Conservation (phyloP, 768 basidiomycete genomes). For the Boletus huronensis region DNA sequence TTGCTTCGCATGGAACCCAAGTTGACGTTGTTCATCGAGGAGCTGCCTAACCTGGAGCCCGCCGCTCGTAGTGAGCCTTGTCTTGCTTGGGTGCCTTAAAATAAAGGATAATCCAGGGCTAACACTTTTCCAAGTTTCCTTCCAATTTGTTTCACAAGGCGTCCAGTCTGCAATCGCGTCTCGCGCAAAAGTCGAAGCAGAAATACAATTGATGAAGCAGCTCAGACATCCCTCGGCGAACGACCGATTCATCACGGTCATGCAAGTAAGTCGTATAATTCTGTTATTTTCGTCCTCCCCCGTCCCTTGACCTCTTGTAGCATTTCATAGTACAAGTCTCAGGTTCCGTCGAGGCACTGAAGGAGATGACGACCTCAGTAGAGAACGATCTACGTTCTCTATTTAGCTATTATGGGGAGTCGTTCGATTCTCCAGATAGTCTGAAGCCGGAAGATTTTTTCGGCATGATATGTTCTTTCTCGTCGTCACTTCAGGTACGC, state of each 20-base stretch:
- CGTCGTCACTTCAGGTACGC: constrained; percentile 63
- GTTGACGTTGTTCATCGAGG: constrained; percentile 71
- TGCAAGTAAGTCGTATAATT: constrained; percentile 50
- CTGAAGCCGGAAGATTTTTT: constrained; percentile 85
- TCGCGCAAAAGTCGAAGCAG: constrained; percentile 51
- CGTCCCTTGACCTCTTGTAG: constrained; percentile 12
- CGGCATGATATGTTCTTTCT: constrained; percentile 68
- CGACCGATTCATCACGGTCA: constrained; percentile 65
- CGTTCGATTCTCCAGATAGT: constrained; percentile 56
- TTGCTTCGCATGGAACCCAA: constrained; percentile 64
- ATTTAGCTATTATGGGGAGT: constrained; percentile 76
- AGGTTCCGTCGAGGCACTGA: constrained; percentile 60
- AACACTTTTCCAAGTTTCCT: constrained; percentile 55
- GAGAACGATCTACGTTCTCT: constrained; percentile 59
- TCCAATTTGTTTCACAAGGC: constrained; percentile 57
- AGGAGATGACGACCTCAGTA: constrained; percentile 53
- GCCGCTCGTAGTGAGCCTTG: constrained; percentile 66
- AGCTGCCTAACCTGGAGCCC: constrained; percentile 76
- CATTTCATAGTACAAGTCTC: constrained; percentile 36
- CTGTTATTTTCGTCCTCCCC: background rate
- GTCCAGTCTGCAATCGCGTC: constrained; percentile 58
- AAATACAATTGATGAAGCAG: constrained; percentile 46
- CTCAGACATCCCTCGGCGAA: constrained; percentile 31
- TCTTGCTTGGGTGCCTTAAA: background rate
- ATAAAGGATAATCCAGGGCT: background rate